phyloP scores from a whole-genome alignment of 129 eudicot species.

The Deinandra increscens region DNA sequence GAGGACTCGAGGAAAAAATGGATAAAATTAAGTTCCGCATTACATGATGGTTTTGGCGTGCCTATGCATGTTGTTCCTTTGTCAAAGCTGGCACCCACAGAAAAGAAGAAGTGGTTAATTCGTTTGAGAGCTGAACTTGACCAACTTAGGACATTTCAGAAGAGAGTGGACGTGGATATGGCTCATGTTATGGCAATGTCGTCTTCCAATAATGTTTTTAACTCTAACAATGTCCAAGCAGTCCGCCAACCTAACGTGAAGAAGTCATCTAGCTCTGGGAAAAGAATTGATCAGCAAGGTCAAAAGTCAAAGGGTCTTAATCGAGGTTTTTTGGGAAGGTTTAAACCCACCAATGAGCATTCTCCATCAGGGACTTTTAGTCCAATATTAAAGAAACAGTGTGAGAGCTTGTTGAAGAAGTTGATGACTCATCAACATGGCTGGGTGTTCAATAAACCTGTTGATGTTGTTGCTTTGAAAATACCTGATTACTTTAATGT shows the following conservation, averaged over 20 bases:
- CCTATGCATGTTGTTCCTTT: conserved; percentile 50
- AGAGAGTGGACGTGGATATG: conserved; percentile 37
- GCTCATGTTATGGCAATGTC: conserved; percentile 40
- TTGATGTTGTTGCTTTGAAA: conserved; percentile 65
- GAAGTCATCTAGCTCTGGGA: conserved; percentile 39
- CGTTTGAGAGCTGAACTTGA: conserved; percentile 63
- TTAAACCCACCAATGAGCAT: conserved; percentile 36
- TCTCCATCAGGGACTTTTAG: conserved; percentile 23
- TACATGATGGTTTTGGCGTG: conserved; percentile 55
- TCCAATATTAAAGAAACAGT: conserved; percentile 49
- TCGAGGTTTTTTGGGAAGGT: conserved; percentile 55
- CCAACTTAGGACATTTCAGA: conserved; percentile 44
- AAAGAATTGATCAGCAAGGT: conserved; percentile 29
- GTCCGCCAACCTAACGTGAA: conserved; percentile 29
- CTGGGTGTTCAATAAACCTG: conserved; percentile 75
- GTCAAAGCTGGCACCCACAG: conserved; percentile 45
- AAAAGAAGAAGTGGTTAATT: conserved; percentile 41
- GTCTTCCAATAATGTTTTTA: conserved; percentile 42
- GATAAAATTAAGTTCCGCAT: conserved; percentile 48
- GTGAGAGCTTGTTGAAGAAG: conserved; percentile 62
- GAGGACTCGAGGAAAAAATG: conserved; percentile 52
- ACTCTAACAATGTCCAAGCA: conserved; percentile 32
- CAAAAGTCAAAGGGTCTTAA: conserved; percentile 42
- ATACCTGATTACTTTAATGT: conserved; percentile 77
- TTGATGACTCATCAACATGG: conserved; percentile 63